phyloP scores from a whole-genome alignment of 2,329 filamentous ascomycete genomes.

The Chrysoporthe deuterocubensis region DNA sequence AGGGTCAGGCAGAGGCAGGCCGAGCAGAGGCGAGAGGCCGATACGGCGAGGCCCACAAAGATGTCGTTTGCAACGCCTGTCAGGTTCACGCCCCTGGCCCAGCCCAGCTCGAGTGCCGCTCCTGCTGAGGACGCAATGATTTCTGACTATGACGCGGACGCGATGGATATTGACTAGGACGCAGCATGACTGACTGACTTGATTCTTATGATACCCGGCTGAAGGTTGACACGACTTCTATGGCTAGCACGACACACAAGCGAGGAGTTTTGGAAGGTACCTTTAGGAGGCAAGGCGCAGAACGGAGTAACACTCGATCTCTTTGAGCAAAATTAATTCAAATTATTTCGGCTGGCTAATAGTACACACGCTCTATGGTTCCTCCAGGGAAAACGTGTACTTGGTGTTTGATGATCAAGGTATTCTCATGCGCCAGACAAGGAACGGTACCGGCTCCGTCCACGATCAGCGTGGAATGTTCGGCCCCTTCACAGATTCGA shows the following conservation, averaged over 20 bases:
- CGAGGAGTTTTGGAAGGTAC: slow-evolving; percentile 14
- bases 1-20: slow-evolving; percentile 65
- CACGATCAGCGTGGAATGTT: neutral
- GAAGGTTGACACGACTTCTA: slow-evolving; percentile 26
- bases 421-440: neutral
- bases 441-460: neutral
- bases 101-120: slow-evolving; percentile 2
- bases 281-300: neutral
- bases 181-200: slow-evolving; percentile 5
- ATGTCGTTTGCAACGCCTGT: slow-evolving; percentile 27
- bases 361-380: slow-evolving; percentile 19
- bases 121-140: neutral
- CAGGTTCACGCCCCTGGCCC: neutral
- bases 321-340: neutral
- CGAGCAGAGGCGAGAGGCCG: slow-evolving; percentile 39
- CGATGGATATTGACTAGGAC: slow-evolving; percentile 67
- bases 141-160: slow-evolving; percentile 57
- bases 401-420: neutral
- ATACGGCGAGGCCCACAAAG: neutral
- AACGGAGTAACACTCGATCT: neutral
- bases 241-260: slow-evolving; percentile 6
- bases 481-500: neutral
- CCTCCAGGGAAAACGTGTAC: slow-evolving; percentile 25
- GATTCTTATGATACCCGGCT: slow-evolving; percentile 30
- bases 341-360: slow-evolving; percentile 1